These are phyloP conservation scores for Hansenula lynferdii DNA, from an alignment of 1,139 yeast genomes.

Conservation along the genomic window DNA sequence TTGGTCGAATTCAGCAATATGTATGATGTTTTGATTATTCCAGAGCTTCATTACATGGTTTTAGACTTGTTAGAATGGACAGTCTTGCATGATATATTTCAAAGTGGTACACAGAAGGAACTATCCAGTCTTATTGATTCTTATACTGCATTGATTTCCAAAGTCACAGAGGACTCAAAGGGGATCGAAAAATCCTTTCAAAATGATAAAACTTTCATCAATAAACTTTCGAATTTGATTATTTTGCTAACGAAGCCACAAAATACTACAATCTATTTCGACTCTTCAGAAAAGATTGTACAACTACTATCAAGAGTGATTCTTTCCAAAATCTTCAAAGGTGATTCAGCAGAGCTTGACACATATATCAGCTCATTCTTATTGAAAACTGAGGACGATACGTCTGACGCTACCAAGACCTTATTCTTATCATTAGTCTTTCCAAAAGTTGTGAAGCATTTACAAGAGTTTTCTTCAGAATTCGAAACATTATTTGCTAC, in stretches of 20 bases:
- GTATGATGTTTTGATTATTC: slow-evolving; percentile 16
- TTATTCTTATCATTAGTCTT: slow-evolving; percentile 19
- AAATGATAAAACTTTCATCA: slow-evolving; percentile 14
- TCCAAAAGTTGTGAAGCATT: slow-evolving; percentile 23
- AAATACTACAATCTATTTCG: slow-evolving; percentile 23
- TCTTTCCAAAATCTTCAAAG: slow-evolving; percentile 18
- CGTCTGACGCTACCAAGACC: slow-evolving; percentile 9
- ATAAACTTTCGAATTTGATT: slow-evolving; percentile 22
- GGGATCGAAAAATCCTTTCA: slow-evolving; percentile 17
- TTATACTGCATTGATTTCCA: slow-evolving; percentile 18
- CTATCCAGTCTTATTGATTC: slow-evolving; percentile 16
- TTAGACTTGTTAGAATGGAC: slow-evolving; percentile 30
- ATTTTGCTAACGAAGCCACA: slow-evolving; percentile 26
- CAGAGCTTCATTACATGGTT: slow-evolving; percentile 25
- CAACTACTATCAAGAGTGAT: slow-evolving; percentile 19
- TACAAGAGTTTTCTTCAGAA: slow-evolving; percentile 23
- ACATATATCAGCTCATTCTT: slow-evolving; percentile 16
- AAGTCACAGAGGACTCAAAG: slow-evolving; percentile 14
- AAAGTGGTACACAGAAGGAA: slow-evolving; percentile 16
- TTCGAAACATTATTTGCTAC: slow-evolving; percentile 14
- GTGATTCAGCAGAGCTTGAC: slow-evolving; percentile 19
- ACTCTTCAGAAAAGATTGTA: slow-evolving; percentile 17
- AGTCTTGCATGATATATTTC: slow-evolving; percentile 27
- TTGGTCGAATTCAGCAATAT: slow-evolving; percentile 4
- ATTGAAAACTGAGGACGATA: slow-evolving; percentile 9